These are phyloP conservation scores for Berkeleyomyces rouxiae DNA, from an alignment of 2,329 filamentous ascomycete species.

Conservation along the genomic window DNA sequence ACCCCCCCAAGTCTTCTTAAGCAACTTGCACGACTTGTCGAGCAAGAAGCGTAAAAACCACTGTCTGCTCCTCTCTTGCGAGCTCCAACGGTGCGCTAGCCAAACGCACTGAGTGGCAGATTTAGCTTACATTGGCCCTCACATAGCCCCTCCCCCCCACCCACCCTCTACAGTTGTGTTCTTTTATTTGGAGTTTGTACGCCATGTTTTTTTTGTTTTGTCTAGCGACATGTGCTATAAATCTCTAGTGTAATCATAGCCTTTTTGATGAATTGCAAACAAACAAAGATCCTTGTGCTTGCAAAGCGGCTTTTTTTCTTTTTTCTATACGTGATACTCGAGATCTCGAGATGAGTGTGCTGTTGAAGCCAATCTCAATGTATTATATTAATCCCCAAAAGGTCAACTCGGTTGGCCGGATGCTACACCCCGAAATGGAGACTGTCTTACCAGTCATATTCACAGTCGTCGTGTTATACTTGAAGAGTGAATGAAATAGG, in stretches of 20 bases:
- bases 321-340: no score
- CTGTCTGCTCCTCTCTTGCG: background rate
- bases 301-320: background rate
- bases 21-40: slow-evolving; percentile 1
- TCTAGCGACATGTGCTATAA: background rate
- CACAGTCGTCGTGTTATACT: no score
- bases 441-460: no score
- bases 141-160: background rate
- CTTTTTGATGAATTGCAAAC: slow-evolving; percentile 1
- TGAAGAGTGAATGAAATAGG: no score
- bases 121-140: slow-evolving; percentile 23
- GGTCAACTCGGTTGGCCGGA: no score
- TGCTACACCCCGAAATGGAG: no score
- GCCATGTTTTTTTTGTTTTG: slow-evolving; percentile 6
- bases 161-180: background rate
- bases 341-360: no score
- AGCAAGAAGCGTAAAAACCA: background rate
- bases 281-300: background rate
- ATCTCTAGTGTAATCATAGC: slow-evolving; percentile 14
- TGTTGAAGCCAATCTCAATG: no score
- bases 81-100: background rate
- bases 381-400: no score
- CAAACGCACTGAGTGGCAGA: slow-evolving; percentile 35
- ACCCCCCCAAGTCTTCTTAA: slow-evolving; percentile 14
- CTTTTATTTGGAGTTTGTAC: slow-evolving; percentile 8